Evolutionary conservation across 1,139 yeast genomes (phyloP).

Genomic region (Hyphopichia burtonii): DNA sequence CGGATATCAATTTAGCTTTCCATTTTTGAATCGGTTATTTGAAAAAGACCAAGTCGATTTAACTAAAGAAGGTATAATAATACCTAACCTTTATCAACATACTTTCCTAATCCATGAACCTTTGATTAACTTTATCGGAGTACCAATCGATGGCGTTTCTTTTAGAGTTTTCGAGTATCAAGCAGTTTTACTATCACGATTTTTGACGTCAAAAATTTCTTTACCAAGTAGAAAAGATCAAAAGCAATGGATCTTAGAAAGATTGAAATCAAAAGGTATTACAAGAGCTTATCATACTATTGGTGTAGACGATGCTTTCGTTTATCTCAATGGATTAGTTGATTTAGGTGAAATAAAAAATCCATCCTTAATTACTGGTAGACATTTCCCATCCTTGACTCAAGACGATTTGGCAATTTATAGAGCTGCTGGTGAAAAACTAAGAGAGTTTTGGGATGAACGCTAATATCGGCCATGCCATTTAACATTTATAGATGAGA

Average conservation of each 20-base stretch:
- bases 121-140: conserved; percentile 35
- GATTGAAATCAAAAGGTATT: conserved; percentile 25
- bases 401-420: conserved; percentile 24
- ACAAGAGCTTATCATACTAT: conserved; percentile 44
- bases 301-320: conserved; percentile 23
- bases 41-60: conserved; percentile 16
- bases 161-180: conserved; percentile 44
- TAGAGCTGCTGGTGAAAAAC: conserved; percentile 17
- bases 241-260: conserved; percentile 26
- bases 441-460: conserved; percentile 22
- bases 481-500: background rate
- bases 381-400: conserved; percentile 32
- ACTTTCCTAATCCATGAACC: conserved; percentile 40
- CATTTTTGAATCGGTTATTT: conserved; percentile 32
- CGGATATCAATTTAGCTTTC: conserved; percentile 44
- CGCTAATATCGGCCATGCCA: conserved; percentile 2
- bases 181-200: conserved; percentile 35
- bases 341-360: conserved; percentile 28
- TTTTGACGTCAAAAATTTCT: conserved; percentile 28
- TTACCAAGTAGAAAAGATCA: conserved; percentile 31
- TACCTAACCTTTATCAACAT: conserved; percentile 34
- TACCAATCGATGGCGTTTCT: conserved; percentile 41
- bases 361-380: conserved; percentile 18
- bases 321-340: conserved; percentile 21
- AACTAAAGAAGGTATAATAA: conserved; percentile 28